phyloP scores from a whole-genome alignment of 1,284 basidiomycete genomes.

The Puccinia novopanici region DNA sequence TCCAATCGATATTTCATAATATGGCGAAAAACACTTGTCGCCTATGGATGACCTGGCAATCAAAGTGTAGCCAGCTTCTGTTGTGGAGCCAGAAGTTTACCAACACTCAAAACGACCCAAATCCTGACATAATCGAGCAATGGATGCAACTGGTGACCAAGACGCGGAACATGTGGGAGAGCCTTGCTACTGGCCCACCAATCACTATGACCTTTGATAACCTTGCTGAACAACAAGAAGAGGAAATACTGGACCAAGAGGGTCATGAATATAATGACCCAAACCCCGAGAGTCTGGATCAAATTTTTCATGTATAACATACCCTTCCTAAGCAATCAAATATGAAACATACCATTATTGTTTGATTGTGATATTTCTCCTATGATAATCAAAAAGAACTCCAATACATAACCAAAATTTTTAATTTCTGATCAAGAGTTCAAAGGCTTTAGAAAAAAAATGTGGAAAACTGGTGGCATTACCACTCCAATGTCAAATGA shows the following conservation, averaged over 20 bases:
- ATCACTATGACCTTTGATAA: not conserved
- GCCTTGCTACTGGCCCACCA: not conserved
- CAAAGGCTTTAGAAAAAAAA: no score
- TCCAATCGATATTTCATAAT: not conserved
- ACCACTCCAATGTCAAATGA: no score
- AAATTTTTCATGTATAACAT: no score
- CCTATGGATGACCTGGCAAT: slow-evolving; percentile 9
- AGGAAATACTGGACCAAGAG: not conserved
- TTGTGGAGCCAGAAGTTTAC: not conserved
- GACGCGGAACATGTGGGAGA: not conserved
- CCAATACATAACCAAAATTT: no score
- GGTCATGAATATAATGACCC: no score
- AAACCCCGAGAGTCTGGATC: no score
- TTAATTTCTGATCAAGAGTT: no score
- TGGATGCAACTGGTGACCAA: not conserved
- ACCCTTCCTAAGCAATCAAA: no score
- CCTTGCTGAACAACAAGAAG: not conserved
- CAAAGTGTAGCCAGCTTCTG: not conserved
- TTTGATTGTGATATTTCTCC: no score
- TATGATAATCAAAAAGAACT: no score
- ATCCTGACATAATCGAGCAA: not conserved
- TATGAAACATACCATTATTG: no score
- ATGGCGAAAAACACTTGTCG: not conserved
- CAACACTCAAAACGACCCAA: not conserved
- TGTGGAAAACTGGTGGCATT: no score